These are phyloP conservation scores for Kregervanrija pseudodelftensis DNA, from an alignment of 805 yeast species.

Conservation along the genomic window DNA sequence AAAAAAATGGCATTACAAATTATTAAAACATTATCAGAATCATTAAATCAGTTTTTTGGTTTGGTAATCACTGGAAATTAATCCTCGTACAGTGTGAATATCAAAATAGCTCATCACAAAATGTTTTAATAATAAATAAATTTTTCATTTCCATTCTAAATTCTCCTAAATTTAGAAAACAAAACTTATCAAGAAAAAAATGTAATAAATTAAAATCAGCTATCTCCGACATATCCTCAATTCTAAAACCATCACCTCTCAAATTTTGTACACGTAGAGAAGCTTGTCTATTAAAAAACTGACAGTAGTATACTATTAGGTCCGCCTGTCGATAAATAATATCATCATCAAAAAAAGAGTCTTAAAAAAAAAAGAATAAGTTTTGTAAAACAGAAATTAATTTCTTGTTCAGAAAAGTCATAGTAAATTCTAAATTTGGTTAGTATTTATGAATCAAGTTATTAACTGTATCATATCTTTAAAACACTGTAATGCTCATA, in stretches of 20 bases:
- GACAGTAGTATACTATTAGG: slow-evolving; percentile 31
- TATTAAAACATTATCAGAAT: slow-evolving; percentile 30
- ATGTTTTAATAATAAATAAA: neutral
- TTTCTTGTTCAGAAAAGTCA: too few species aligned
- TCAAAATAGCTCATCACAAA: slow-evolving; percentile 22
- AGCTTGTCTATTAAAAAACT: slow-evolving; percentile 38
- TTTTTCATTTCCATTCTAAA: slow-evolving; percentile 20
- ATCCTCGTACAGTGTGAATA: slow-evolving; percentile 55
- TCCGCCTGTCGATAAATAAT: slow-evolving; percentile 42
- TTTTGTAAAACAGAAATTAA: too few species aligned
- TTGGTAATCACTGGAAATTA: slow-evolving; percentile 28
- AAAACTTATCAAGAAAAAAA: slow-evolving; percentile 21
- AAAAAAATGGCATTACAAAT: too few species aligned
- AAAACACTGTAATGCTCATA: slow-evolving; percentile 33
- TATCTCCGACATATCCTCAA: slow-evolving; percentile 45
- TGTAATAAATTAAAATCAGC: slow-evolving; percentile 41
- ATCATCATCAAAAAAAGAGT: slow-evolving; percentile 22
- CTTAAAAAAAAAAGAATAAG: neutral
- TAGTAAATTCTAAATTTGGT: slow-evolving; percentile 5
- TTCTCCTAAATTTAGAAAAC: slow-evolving; percentile 8
- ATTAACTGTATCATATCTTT: too few species aligned
- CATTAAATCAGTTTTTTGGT: slow-evolving; percentile 48
- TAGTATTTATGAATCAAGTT: too few species aligned
- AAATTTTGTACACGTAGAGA: slow-evolving; percentile 44
- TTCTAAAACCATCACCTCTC: slow-evolving; percentile 37